Percentiles rank a stretch among this genome's conserved stretches.
Conservation (phyloP, 2,329 filamentous ascomycete genomes). For the Teratosphaeriaceae sp. region DNA sequence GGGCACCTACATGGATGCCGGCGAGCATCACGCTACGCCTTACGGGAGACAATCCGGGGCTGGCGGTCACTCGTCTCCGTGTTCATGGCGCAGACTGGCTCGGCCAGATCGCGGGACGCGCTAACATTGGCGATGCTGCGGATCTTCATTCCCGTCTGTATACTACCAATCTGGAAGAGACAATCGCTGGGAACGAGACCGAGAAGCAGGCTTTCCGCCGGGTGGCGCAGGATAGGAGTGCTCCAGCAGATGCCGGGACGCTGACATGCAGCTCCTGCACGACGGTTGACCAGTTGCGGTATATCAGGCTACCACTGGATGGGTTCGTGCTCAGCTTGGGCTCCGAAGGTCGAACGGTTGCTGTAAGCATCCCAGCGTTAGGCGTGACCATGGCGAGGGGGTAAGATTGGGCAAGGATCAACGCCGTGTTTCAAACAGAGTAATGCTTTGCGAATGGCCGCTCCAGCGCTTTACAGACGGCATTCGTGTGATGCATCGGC, state of each 20-base stretch:
- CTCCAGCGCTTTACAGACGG: too few relatives aligned
- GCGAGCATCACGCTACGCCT: constrained; percentile 19
- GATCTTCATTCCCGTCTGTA: constrained; percentile 12
- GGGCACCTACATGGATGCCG: constrained; percentile 18
- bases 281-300: neutral
- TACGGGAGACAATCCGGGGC: constrained; percentile 10
- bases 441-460: too few relatives aligned
- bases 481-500: too few relatives aligned
- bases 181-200: neutral
- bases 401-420: too few relatives aligned
- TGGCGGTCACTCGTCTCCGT: constrained; percentile 22
- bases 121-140: neutral
- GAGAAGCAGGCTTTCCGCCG: neutral
- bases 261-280: neutral
- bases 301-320: neutral
- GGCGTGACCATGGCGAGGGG: too few relatives aligned
- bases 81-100: constrained; percentile 28
- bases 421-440: too few relatives aligned
- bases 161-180: constrained; percentile 14
- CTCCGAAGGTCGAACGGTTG: too few relatives aligned
- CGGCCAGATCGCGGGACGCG: neutral
- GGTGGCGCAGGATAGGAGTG: neutral
- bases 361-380: too few relatives aligned
- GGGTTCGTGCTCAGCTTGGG: neutral
- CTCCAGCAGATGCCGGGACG: neutral